A percentile compares a stretch with the other conserved stretches of the same genome.
These are phyloP conservation scores for Mycena kentingensis DNA, from an alignment of 768 basidiomycete species.

Conservation along the genomic window DNA sequence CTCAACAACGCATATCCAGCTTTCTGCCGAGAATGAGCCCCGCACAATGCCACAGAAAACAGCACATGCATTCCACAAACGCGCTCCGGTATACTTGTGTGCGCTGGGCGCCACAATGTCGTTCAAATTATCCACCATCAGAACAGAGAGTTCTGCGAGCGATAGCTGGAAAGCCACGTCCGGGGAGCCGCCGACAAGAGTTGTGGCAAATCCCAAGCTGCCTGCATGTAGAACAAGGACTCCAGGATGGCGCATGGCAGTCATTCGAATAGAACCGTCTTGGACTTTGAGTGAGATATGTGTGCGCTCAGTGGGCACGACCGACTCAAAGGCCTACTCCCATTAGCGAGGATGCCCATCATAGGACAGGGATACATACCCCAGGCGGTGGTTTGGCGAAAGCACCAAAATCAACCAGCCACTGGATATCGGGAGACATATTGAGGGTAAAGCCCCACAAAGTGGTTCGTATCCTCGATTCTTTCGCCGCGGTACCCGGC, in stretches of 20 bases:
- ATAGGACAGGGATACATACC: constrained; percentile 48
- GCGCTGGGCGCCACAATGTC: constrained; percentile 28
- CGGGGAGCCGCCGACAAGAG: constrained; percentile 66
- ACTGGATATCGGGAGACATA: constrained; percentile 60
- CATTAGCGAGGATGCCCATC: background rate
- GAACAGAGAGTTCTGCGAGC: constrained; percentile 50
- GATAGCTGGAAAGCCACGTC: constrained; percentile 54
- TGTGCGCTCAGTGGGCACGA: constrained; percentile 88
- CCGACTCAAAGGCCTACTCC: constrained; percentile 81
- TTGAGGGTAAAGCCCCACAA: constrained; percentile 66
- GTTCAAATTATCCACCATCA: constrained; percentile 57
- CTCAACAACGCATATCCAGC: constrained; percentile 70
- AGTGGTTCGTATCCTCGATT: constrained; percentile 69
- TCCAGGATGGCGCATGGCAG: constrained; percentile 61
- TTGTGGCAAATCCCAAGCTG: constrained; percentile 68
- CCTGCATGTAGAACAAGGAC: constrained; percentile 68
- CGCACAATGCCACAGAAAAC: background rate
- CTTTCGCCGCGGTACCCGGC: constrained; percentile 68
- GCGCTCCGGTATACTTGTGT: constrained; percentile 36
- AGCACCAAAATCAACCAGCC: constrained; percentile 57
- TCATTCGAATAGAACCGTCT: constrained; percentile 66
- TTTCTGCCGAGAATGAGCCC: constrained; percentile 37
- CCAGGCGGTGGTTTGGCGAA: constrained; percentile 88
- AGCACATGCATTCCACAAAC: constrained; percentile 67
- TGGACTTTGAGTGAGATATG: constrained; percentile 61